Evolutionary conservation across 371 early-diverging fungal genomes (phyloP), one percentile per base, ranked within the genome.

Genomic region (Lichtheimia hyalospora): DNA sequence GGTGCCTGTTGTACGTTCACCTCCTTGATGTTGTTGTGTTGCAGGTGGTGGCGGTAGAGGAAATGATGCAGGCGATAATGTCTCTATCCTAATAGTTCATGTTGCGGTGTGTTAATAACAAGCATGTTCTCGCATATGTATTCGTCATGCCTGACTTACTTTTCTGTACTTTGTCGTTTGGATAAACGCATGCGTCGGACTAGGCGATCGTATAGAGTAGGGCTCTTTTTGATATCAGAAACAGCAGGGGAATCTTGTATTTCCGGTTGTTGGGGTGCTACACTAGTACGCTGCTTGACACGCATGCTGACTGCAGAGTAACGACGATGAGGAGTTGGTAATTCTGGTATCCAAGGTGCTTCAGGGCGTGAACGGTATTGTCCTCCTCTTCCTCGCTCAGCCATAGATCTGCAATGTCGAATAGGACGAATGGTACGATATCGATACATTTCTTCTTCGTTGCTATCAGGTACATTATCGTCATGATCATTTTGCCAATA

Each of bases 401-500:
- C 63, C 70, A 77, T 69, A 3, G 77, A 74, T 39, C 67, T 41
- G 44, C 70, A 74, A 8, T 65, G 66, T 46, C 75, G 62, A 14
- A 46, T n/a, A 46, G 46, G 21, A 21, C 21, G 21, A 46, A 51
- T 46, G 23, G 48, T 43, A 24, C 58, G 42, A 44, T 60, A 59
- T 27, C 54, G 42, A 7, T 34, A 10, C 10, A 8, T 34, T 2
- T 34, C 34, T 10, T n/a, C 76, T 24, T 70, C 67, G 6, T 68
- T 66, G 25, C 63, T 58, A 42, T 66, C 25, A 16, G 25, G 44
- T 5, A 50, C 27, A 15, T 62, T 59, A 14, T 69, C 80, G 43
- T 77, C 81, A 43, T 77, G 77, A 27, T 77, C 75, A 5, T 64
- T 61, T 53, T 80, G 77, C 81, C 81, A 80, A 21, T 77, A 77